Conservation (phyloP, 2,329 filamentous ascomycete genomes). For the Ustilaginoidea virens region DNA sequence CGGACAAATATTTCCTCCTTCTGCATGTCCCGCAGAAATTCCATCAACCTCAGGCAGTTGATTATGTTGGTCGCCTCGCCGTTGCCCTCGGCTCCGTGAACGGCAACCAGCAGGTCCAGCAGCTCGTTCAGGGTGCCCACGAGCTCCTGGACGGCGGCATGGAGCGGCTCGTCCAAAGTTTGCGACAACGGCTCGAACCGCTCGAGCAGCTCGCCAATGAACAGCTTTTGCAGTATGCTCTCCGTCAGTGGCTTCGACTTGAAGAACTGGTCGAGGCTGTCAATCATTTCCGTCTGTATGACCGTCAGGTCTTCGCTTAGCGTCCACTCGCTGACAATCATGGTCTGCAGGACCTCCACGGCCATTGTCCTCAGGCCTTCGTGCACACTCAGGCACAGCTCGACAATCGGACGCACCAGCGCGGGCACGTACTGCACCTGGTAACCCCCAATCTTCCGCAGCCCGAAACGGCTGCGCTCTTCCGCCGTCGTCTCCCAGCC, state of each 20-base stretch:
- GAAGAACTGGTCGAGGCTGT: conserved; percentile 79
- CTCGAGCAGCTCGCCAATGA: conserved; percentile 70
- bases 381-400: conserved; percentile 88
- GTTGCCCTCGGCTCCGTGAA: conserved; percentile 60
- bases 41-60: conserved; percentile 82
- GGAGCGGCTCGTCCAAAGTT: conserved; percentile 55
- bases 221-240: conserved; percentile 80
- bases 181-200: conserved; percentile 60
- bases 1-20: conserved; percentile 94
- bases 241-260: conserved; percentile 80
- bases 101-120: conserved; percentile 76
- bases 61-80: conserved; percentile 72
- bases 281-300: conserved; percentile 92
- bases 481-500: conserved; percentile 86
- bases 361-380: conserved; percentile 80
- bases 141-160: conserved; percentile 60
- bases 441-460: conserved; percentile 82
- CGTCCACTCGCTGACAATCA: conserved; percentile 98
- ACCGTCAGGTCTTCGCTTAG: conserved; percentile 81
- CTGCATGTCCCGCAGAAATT: conserved; percentile 91
- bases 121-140: conserved; percentile 80
- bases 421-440: conserved; percentile 96
- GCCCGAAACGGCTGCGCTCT: conserved; percentile 60
- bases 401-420: conserved; percentile 79
- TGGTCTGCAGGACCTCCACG: conserved; percentile 85